These are phyloP conservation scores for Penicillium lagena DNA, from an alignment of 495 filamentous ascomycete species.

Conservation along the genomic window DNA sequence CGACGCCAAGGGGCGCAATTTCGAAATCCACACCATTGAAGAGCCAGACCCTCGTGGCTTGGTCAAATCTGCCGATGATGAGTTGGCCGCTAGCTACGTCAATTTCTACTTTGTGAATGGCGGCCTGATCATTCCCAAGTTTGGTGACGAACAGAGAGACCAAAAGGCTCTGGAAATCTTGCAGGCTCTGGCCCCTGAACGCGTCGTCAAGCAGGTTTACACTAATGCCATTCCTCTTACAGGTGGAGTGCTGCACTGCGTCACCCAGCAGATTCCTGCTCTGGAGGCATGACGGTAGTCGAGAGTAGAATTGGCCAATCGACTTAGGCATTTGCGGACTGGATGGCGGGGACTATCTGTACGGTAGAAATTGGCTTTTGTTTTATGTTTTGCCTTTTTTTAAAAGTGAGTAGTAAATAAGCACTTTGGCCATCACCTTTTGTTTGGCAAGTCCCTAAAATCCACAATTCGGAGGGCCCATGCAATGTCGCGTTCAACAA, in stretches of 20 bases:
- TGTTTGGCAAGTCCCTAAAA: no score
- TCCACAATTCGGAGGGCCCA: no score
- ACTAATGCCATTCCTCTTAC: constrained; percentile 17
- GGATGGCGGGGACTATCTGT: no score
- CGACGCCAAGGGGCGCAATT: constrained; percentile 17
- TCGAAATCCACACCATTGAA: constrained; percentile 16
- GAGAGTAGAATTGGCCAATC: no score
- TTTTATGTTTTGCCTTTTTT: no score
- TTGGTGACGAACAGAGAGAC: constrained; percentile 15
- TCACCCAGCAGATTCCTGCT: constrained; percentile 17
- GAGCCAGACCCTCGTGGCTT: constrained; percentile 15
- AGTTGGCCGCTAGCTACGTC: constrained; percentile 17
- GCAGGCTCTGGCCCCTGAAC: constrained; percentile 11
- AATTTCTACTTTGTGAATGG: constrained; percentile 25
- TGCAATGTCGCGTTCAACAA: no score
- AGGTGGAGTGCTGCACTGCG: constrained; percentile 23
- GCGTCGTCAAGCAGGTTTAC: constrained; percentile 17
- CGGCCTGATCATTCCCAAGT: constrained; percentile 18
- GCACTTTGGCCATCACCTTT: no score
- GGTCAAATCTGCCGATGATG: constrained; percentile 9
- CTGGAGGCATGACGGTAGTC: not conserved
- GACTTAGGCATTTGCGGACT: no score
- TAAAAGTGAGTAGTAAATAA: no score
- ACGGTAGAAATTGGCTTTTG: no score
- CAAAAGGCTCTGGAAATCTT: constrained; percentile 12